Evolutionary conservation across 2,329 filamentous ascomycete species (phyloP).

Genomic region (Verruconis gallopava): DNA sequence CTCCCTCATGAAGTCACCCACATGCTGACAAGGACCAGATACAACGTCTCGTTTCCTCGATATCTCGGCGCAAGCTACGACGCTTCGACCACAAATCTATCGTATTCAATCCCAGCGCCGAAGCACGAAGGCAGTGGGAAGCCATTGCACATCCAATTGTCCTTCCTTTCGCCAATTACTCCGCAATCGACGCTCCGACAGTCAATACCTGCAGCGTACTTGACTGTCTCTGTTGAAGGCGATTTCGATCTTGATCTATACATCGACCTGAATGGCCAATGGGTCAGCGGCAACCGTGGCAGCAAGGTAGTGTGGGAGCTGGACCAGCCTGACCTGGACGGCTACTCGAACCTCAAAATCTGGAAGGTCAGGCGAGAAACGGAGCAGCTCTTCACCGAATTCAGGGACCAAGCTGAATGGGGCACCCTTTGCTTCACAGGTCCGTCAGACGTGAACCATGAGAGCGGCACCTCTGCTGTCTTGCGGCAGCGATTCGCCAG

Average conservation of each 20-base stretch:
- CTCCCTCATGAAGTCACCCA: background rate
- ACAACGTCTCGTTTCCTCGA: slow-evolving; percentile 43
- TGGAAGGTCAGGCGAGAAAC: slow-evolving; percentile 49
- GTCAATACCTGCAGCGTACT: slow-evolving; percentile 69
- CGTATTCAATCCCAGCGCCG: slow-evolving; percentile 44
- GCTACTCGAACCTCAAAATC: slow-evolving; percentile 41
- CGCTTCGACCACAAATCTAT: slow-evolving; percentile 57
- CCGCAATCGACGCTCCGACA: slow-evolving; percentile 69
- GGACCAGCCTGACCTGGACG: slow-evolving; percentile 30
- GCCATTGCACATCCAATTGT: slow-evolving; percentile 43
- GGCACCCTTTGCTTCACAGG: slow-evolving; percentile 66
- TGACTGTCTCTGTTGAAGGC: slow-evolving; percentile 58
- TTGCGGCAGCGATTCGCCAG: slow-evolving; percentile 58
- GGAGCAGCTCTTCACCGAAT: slow-evolving; percentile 63
- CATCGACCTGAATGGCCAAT: slow-evolving; percentile 45
- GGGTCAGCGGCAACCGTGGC: slow-evolving; percentile 64
- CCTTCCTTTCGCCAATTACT: slow-evolving; percentile 66
- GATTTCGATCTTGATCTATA: slow-evolving; percentile 39
- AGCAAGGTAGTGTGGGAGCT: slow-evolving; percentile 60
- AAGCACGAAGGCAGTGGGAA: slow-evolving; percentile 15
- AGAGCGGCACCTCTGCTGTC: slow-evolving; percentile 53
- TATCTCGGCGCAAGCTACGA: slow-evolving; percentile 53
- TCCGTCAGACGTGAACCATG: slow-evolving; percentile 44
- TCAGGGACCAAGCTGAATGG: slow-evolving; percentile 67
- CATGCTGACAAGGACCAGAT: slow-evolving; percentile 25